Conservation (phyloP, 768 basidiomycete genomes). For the Albatrellus ellisii region DNA sequence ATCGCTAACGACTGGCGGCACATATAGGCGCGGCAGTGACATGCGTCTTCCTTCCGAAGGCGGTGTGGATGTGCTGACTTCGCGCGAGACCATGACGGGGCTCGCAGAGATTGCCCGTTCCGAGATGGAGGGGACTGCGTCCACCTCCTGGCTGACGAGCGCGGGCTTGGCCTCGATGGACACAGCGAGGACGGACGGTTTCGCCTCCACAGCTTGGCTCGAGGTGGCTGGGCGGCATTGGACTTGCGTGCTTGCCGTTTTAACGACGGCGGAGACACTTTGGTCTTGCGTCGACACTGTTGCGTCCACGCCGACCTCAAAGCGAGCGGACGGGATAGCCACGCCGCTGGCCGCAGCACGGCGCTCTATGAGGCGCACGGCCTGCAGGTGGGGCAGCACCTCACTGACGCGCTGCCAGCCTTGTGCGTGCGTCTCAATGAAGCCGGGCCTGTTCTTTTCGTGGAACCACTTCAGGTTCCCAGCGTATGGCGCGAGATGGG, state of each 20-base stretch:
- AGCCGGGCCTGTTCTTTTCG: slow-evolving; percentile 62
- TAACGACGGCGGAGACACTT: slow-evolving; percentile 28
- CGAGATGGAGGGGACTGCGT: slow-evolving; percentile 25
- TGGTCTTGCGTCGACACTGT: slow-evolving; percentile 29
- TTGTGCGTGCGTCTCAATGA: slow-evolving; percentile 49
- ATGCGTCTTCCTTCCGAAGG: slow-evolving; percentile 11
- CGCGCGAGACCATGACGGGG: slow-evolving; percentile 16
- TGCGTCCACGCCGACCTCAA: slow-evolving; percentile 40
- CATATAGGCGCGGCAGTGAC: slow-evolving; percentile 14
- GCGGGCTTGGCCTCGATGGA: slow-evolving; percentile 42
- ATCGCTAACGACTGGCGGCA: slow-evolving; percentile 17
- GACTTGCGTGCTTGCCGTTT: slow-evolving; percentile 21
- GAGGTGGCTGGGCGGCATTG: slow-evolving; percentile 27
- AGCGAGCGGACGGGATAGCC: slow-evolving; percentile 17
- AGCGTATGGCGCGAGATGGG: slow-evolving; percentile 62
- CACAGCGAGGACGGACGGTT: slow-evolving; percentile 25
- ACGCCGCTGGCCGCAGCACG: slow-evolving; percentile 20
- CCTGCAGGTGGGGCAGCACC: slow-evolving; percentile 60
- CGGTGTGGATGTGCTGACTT: slow-evolving; percentile 9
- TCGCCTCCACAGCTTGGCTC: slow-evolving; percentile 27
- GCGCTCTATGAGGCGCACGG: slow-evolving; percentile 49
- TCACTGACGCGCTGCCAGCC: slow-evolving; percentile 61
- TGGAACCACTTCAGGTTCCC: slow-evolving; percentile 67
- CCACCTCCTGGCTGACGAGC: slow-evolving; percentile 30
- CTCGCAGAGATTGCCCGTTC: slow-evolving; percentile 22